Evolutionary conservation across 23 red algal genomes (phyloP).

Genomic region (Cyanidioschyzon merolae): DNA sequence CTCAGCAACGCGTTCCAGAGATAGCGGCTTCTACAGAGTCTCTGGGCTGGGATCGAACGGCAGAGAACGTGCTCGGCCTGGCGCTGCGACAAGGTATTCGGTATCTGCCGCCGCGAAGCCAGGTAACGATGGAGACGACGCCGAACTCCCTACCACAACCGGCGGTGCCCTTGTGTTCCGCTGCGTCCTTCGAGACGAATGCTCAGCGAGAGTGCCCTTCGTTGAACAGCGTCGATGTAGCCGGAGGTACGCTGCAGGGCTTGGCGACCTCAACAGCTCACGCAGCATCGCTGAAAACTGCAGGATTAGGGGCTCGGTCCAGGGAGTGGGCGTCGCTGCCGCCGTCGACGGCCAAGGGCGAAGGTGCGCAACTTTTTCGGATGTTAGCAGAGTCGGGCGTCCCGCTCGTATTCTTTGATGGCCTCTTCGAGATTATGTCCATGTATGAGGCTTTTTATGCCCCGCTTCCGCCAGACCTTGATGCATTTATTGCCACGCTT

Average conservation of each 20-base stretch:
- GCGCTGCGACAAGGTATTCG: constrained; percentile 19
- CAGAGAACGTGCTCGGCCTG: background rate
- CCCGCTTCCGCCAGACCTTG: constrained; percentile 16
- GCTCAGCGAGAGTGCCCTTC: background rate
- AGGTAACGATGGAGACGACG: background rate
- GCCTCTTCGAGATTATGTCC: constrained; percentile 16
- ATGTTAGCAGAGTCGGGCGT: constrained; percentile 7
- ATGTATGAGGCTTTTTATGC: constrained; percentile 39
- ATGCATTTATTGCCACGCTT: constrained; percentile 11
- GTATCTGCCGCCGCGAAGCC: background rate
- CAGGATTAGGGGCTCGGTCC: background rate
- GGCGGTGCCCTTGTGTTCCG: too few species aligned
- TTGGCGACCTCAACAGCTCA: background rate
- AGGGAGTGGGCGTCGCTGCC: background rate
- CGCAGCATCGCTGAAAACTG: background rate
- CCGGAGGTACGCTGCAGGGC: background rate
- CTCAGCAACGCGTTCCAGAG: background rate
- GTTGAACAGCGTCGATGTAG: background rate
- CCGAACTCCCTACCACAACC: too few species aligned
- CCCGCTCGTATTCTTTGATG: constrained; percentile 35
- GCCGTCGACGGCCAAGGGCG: background rate
- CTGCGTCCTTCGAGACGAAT: too few species aligned
- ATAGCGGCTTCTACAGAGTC: too few species aligned
- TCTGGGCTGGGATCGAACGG: too few species aligned
- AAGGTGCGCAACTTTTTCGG: background rate